Evolutionary conservation across 208 protist species (phyloP), one percentile per base, ranked within the genome.

Genomic region (Trypanosoma mega): DNA sequence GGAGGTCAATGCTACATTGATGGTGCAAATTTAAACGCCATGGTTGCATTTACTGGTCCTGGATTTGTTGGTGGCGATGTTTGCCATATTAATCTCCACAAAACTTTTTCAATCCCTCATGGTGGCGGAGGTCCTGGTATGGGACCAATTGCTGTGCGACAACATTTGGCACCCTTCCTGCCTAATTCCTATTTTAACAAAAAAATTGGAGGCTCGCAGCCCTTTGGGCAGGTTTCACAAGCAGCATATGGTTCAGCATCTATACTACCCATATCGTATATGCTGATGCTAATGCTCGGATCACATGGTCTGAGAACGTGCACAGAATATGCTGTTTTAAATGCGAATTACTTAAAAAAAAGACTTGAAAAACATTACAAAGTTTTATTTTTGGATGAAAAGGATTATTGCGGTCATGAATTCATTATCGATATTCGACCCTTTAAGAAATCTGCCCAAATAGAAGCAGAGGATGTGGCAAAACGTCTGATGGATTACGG

Each of bases 61-160:
- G 97, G 94, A 58, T 90, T 96, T 65, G 90, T 98, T 60, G 97
- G 97, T 41, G 97, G 97, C 0, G 98, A 99, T 72, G 98, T 99
- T 18, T 98, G 96, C 75, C 98, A 99, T 67, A 80, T 99, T 33
- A 99, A 99, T 82, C 80, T 99, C 30, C 98, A 99, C 92, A 99
- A 99, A 84, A 99, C 98, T n/a, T 99, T 99, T 81, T 86, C 82
- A 56, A 98, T 98, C 64, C 96, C 96, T 14, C 97, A 98, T 75
- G 88, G 85, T 71, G 97, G 98, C 66, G 98, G 98, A 54, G 98
- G 98, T 31, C 98, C 98, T 3, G 98, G 98, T 41, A 90, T 99
- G 68, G 98, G 98, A 18, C 97, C 98, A 50, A 99, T 99, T 57
- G 92, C 94, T 21, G 96, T 99, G 14, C 75, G 75, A 16, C 70